phyloP scores from a whole-genome alignment of 306 rosid genomes.

The Geum urbanum region DNA sequence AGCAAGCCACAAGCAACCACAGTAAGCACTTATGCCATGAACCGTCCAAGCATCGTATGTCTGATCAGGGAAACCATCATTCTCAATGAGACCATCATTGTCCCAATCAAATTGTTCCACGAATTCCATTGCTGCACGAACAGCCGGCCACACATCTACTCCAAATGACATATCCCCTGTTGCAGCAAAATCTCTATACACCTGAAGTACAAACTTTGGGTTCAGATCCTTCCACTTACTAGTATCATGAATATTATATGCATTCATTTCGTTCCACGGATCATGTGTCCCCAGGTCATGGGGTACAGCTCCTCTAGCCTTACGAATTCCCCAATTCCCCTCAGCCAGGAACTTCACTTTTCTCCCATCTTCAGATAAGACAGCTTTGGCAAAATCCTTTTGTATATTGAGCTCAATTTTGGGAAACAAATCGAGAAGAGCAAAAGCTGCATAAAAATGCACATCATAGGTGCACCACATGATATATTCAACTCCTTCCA shows the following conservation, averaged over 20 bases:
- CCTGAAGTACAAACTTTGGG: slow-evolving; percentile 96
- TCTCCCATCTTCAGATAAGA: slow-evolving; percentile 91
- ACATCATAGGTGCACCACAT: slow-evolving; percentile 99
- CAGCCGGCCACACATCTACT: slow-evolving; percentile 98
- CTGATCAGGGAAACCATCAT: slow-evolving; percentile 98
- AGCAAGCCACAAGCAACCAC: slow-evolving; percentile 96
- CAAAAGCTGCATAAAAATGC: slow-evolving; percentile 96
- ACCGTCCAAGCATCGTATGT: slow-evolving; percentile 99
- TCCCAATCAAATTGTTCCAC: slow-evolving; percentile 92
- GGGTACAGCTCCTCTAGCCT: slow-evolving; percentile 93
- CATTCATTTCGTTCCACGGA: slow-evolving; percentile 98
- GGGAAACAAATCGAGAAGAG: slow-evolving; percentile 95
- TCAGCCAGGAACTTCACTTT: slow-evolving; percentile 88
- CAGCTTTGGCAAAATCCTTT: slow-evolving; percentile 93
- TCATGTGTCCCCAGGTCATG: slow-evolving; percentile 98
- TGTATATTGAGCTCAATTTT: slow-evolving; percentile 88
- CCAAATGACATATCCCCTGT: slow-evolving; percentile 93
- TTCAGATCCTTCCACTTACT: slow-evolving; percentile 97
- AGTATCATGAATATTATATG: slow-evolving; percentile 93
- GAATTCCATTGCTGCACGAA: slow-evolving; percentile 92
- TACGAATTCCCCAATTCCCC: slow-evolving; percentile 93
- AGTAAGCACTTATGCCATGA: slow-evolving; percentile 93
- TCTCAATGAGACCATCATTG: slow-evolving; percentile 83
- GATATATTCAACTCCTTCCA: slow-evolving; percentile 95
- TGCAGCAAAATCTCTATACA: slow-evolving; percentile 83